phyloP scores from a whole-genome alignment of 495 filamentous ascomycete genomes.

The Letharia lupina region DNA sequence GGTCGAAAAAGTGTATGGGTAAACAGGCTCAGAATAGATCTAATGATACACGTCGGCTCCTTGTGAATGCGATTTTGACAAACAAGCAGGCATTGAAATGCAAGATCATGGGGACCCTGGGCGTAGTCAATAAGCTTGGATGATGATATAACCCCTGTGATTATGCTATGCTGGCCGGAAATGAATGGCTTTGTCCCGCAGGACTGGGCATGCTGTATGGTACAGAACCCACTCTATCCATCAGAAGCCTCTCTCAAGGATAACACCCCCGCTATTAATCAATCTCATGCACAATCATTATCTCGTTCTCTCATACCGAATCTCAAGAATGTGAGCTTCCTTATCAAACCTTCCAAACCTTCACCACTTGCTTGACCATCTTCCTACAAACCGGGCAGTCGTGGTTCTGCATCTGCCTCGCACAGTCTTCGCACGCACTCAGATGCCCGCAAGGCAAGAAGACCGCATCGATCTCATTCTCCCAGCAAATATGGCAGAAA shows the following conservation, averaged over 20 bases:
- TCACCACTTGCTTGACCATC: conserved; percentile 49
- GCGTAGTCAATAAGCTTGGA: background rate
- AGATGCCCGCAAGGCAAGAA: conserved; percentile 64
- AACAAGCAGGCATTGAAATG: background rate
- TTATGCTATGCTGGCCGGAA: conserved; percentile 2
- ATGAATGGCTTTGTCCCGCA: background rate
- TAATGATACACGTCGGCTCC: background rate
- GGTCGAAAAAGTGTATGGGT: too few relatives aligned
- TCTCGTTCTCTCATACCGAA: background rate
- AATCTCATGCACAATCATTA: conserved; percentile 1
- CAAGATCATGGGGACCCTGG: background rate
- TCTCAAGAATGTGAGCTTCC: background rate
- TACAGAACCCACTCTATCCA: background rate
- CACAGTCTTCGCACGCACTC: conserved; percentile 54
- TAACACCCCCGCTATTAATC: background rate
- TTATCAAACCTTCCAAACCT: conserved; percentile 42
- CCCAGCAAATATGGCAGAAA: conserved; percentile 58
- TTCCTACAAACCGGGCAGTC: conserved; percentile 58
- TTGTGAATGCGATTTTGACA: background rate
- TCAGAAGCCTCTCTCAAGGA: background rate
- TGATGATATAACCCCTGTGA: background rate
- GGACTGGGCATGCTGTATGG: background rate
- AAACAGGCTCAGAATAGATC: background rate
- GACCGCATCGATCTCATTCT: conserved; percentile 50
- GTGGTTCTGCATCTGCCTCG: conserved; percentile 53